These are phyloP conservation scores for Microstegium vimineum DNA, from an alignment of 176 grass and related monocot genomes.

Conservation along the genomic window DNA sequence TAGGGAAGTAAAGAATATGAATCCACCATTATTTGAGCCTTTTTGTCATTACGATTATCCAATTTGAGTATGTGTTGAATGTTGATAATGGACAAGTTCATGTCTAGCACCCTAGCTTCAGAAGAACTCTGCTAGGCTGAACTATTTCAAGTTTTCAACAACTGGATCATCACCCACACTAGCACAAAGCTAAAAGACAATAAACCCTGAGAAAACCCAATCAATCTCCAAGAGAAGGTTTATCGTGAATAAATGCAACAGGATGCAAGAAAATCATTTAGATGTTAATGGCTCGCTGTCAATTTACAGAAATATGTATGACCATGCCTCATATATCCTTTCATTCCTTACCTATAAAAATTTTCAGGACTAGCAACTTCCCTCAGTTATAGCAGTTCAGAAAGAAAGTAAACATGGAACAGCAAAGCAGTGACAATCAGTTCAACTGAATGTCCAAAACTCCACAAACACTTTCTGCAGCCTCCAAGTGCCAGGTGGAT, in stretches of 20 bases:
- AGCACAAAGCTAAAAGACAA: neutral
- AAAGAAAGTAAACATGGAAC: neutral
- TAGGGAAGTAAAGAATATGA: conserved; percentile 24
- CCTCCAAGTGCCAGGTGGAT: neutral
- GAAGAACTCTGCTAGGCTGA: neutral
- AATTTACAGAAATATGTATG: neutral
- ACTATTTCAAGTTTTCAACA: neutral
- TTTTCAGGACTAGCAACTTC: neutral
- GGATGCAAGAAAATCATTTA: neutral
- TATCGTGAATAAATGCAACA: neutral
- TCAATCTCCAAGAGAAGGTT: neutral
- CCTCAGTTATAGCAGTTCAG: conserved; percentile 12
- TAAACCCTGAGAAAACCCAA: neutral
- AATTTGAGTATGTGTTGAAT: neutral
- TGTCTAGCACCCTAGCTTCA: neutral
- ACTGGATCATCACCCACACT: neutral
- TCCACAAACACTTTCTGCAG: neutral
- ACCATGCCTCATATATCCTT: neutral
- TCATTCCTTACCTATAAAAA: neutral
- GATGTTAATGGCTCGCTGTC: neutral
- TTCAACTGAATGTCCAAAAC: neutral
- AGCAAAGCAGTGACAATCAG: conserved; percentile 1
- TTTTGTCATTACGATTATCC: neutral
- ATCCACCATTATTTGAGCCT: neutral
- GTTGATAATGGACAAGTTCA: neutral